Evolutionary conservation across 139 green algal species (phyloP).

Genomic region (Micractinium conductrix): DNA sequence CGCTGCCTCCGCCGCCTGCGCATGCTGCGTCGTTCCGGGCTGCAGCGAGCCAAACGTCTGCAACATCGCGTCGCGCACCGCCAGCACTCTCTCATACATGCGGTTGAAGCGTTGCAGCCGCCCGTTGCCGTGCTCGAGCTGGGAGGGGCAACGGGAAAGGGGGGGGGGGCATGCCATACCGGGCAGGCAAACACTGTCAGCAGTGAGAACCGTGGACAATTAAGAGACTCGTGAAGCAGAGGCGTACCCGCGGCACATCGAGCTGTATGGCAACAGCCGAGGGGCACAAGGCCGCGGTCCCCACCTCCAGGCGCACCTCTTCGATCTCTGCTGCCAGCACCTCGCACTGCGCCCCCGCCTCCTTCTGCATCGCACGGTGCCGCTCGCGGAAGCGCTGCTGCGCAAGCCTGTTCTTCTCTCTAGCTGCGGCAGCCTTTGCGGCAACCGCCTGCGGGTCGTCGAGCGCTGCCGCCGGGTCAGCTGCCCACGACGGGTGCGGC

Average conservation of each 20-base stretch:
- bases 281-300: background rate
- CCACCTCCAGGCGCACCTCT: background rate
- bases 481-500: background rate
- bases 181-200: background rate
- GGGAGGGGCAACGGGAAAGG: background rate
- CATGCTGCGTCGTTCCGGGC: background rate
- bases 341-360: background rate
- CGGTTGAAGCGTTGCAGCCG: background rate
- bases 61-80: slow-evolving; percentile 37
- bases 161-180: no score
- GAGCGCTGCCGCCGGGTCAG: background rate
- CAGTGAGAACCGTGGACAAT: background rate
- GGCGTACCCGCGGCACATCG: no score
- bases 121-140: slow-evolving; percentile 6
- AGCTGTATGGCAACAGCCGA: no score
- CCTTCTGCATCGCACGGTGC: background rate
- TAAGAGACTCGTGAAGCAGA: no score
- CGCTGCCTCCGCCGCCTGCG: background rate
- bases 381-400: slow-evolving; percentile 36
- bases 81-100: slow-evolving; percentile 13
- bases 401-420: slow-evolving; percentile 30
- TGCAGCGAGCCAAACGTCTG: background rate
- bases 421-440: slow-evolving; percentile 2
- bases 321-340: slow-evolving; percentile 20
- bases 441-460: background rate